Evolutionary conservation across 306 rosid species (phyloP), one percentile per base, ranked within the genome.

Genomic region (Mimosa pudica): DNA sequence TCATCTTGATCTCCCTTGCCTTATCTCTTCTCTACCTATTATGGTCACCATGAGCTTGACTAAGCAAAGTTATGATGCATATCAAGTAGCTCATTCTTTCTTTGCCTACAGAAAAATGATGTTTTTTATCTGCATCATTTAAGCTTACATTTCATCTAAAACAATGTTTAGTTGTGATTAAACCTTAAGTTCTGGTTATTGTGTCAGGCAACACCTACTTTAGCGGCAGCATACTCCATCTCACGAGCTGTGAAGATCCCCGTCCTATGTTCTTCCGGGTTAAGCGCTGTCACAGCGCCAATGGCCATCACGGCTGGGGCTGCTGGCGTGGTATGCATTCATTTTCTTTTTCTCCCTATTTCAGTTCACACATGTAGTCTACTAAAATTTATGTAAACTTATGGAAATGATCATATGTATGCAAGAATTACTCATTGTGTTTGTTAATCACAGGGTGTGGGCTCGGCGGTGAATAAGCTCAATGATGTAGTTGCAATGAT

Each of bases 281-380:
- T 92, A 65, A 94, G 97, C 58, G 82, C 97, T 58, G 97, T 92
- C 42, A 92, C 97, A 2, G 93, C 92, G 17, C 97, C 98, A 61
- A 88, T 94, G 98, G 98, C 97, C 81, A 88, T 94, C 84, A 77
- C 95, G 36, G 97, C 95, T 8, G 98, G 98, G 68, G 97, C 98
- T 44, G 83, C 98, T 7, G 98, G 98, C 32, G 98, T 94, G 91
- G 97, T 94, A 89, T 30, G 93, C 8, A 52, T 5, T 74, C 70
- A 67, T 64, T 67, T 69, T 45, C n/a, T 45, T 20, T 10, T 3
- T 51, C 63, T 51, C 70, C 65, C 77, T 74, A 24, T 24, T 24
- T 24, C 30, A 24, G 30, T 24, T 24, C 30, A 24, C 30, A 24
- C 30, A 24, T 24, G 0, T 24, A 24, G 30, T 24, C 30, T 24